Conservation (phyloP, 2,329 filamentous ascomycete genomes). For the Monascus ruber region DNA sequence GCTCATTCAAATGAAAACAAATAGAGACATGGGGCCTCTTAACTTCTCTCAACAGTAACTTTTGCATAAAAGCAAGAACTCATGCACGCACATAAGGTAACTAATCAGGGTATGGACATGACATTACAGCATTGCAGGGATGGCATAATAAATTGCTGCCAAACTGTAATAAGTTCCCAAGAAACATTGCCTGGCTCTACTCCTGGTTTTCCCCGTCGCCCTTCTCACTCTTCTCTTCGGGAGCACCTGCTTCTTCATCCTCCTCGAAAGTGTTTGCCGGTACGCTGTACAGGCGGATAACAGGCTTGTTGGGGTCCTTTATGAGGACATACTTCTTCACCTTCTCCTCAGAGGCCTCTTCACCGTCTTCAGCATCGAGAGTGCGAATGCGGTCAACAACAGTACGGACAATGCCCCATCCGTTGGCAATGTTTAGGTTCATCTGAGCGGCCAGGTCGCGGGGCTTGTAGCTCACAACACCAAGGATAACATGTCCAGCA, state of each 20-base stretch:
- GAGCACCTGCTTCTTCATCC: constrained; percentile 55
- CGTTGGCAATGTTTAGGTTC: constrained; percentile 93
- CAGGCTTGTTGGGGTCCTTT: constrained; percentile 93
- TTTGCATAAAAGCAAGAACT: too few species aligned
- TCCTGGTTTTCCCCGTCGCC: constrained; percentile 43
- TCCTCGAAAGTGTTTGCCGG: constrained; percentile 84
- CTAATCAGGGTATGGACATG: too few species aligned
- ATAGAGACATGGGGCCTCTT: too few species aligned
- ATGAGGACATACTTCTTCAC: constrained; percentile 44
- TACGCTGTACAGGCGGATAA: constrained; percentile 86
- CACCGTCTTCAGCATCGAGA: constrained; percentile 29
- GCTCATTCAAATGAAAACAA: too few species aligned
- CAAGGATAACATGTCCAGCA: constrained; percentile 88
- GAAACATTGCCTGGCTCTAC: constrained; percentile 7
- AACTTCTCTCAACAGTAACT: too few species aligned
- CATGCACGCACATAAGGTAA: too few species aligned
- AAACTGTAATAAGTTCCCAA: neutral
- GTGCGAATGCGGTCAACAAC: constrained; percentile 69
- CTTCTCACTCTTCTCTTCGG: constrained; percentile 43
- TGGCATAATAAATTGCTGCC: constrained; percentile 23
- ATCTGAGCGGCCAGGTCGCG: constrained; percentile 95
- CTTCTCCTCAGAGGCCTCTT: constrained; percentile 20
- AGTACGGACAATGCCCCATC: constrained; percentile 97
- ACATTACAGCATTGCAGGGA: constrained; percentile 13
- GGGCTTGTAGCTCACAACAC: constrained; percentile 95